phyloP scores from a whole-genome alignment of 2,329 filamentous ascomycete species.

The Herpotrichia juniperi region DNA sequence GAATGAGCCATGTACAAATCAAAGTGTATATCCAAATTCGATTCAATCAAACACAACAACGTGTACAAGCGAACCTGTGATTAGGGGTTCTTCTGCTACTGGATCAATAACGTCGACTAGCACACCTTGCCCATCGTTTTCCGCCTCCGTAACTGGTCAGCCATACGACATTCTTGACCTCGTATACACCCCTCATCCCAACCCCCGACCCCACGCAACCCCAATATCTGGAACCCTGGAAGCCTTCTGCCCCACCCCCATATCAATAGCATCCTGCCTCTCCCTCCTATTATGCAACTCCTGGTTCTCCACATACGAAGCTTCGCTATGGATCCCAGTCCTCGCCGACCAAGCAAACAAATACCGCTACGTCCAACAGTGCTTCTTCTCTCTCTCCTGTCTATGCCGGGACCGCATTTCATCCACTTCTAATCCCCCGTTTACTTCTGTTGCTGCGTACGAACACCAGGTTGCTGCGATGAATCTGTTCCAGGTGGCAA shows the following conservation, averaged over 20 bases:
- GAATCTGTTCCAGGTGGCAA: slow-evolving; percentile 10
- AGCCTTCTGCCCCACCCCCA: not conserved
- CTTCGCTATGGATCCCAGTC: slow-evolving; percentile 5
- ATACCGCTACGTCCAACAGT: slow-evolving; percentile 14
- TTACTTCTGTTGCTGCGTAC: slow-evolving; percentile 8
- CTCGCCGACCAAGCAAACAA: slow-evolving; percentile 6
- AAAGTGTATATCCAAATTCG: not conserved
- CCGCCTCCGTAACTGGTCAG: not conserved
- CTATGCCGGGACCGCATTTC: slow-evolving; percentile 1
- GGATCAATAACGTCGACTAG: not conserved
- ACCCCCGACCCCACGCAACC: not conserved
- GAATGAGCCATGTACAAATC: slow-evolving; percentile 19
- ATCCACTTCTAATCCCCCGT: not conserved
- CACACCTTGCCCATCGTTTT: not conserved
- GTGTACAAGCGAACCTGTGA: not conserved
- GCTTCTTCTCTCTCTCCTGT: slow-evolving; percentile 9
- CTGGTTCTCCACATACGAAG: slow-evolving; percentile 13
- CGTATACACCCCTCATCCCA: not conserved
- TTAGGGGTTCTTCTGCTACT: not conserved
- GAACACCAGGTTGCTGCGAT: slow-evolving; percentile 15
- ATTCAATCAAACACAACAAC: not conserved
- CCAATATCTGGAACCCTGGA: slow-evolving; percentile 1
- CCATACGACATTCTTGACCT: not conserved
- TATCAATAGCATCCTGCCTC: slow-evolving; percentile 1
- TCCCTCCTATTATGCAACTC: slow-evolving; percentile 2